Conservation (phyloP, 352 stramenopile genomes). For the Phytophthora podocarpi region DNA sequence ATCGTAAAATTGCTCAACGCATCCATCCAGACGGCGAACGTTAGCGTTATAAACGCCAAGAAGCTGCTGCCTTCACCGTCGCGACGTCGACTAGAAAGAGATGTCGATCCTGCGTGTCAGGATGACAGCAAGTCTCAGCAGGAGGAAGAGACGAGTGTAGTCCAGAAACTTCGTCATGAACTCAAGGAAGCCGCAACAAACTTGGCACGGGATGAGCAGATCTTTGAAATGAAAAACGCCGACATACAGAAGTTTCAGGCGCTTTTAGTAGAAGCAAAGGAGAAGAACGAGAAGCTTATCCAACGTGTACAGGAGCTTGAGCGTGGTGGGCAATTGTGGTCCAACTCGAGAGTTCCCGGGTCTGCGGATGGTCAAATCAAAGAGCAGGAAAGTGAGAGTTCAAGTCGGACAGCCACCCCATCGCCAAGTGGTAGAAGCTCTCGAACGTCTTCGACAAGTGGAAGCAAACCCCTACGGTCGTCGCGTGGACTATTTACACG, state of each 20-base stretch:
- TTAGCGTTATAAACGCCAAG: constrained; percentile 35
- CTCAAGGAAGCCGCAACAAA: constrained; percentile 71
- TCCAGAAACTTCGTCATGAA: constrained; percentile 55
- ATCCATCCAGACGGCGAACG: constrained; percentile 65
- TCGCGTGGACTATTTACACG: constrained; percentile 68
- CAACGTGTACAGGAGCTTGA: constrained; percentile 74
- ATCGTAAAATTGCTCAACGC: constrained; percentile 81
- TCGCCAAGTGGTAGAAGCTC: constrained; percentile 11
- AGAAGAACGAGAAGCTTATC: constrained; percentile 78
- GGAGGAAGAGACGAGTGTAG: constrained; percentile 23
- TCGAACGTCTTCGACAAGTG: constrained; percentile 10
- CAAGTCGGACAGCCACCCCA: constrained; percentile 16
- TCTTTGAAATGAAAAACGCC: constrained; percentile 86
- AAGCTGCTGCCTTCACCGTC: constrained; percentile 26
- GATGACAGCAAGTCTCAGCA: constrained; percentile 12
- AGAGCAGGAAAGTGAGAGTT: constrained; percentile 10
- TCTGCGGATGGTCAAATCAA: constrained; percentile 4
- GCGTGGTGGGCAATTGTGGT: constrained; percentile 69
- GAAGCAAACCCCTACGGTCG: constrained; percentile 45
- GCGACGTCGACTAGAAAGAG: constrained; percentile 2
- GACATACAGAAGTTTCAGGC: constrained; percentile 73
- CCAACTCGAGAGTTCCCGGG: constrained; percentile 34
- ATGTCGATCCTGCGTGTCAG: constrained; percentile 15
- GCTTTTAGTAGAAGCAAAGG: constrained; percentile 63
- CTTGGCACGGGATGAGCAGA: constrained; percentile 76